phyloP scores from a whole-genome alignment of 108 stramenopile genomes.

The Stephanodiscus triporus region DNA sequence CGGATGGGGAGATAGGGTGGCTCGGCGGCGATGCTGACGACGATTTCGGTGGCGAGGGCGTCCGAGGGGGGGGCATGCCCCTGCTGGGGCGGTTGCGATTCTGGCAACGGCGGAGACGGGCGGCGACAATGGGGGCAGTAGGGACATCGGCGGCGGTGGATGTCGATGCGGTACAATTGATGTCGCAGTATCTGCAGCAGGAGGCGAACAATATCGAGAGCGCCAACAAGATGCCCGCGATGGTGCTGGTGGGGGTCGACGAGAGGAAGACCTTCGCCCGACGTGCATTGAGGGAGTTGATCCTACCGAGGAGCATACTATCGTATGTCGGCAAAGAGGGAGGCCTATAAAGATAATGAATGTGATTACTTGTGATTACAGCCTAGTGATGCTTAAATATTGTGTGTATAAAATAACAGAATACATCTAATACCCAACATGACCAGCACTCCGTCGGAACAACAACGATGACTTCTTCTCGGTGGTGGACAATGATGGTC shows the following conservation, averaged over 20 bases:
- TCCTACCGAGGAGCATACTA: slow-evolving; percentile 35
- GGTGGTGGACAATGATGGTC: slow-evolving; percentile 26
- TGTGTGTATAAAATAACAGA: too few relatives aligned
- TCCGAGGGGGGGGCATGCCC: background rate
- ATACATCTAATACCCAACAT: slow-evolving; percentile 19
- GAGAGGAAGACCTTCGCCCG: slow-evolving; percentile 17
- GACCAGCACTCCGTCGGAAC: slow-evolving; percentile 37
- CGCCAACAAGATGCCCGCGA: slow-evolving; percentile 10
- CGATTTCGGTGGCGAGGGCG: background rate
- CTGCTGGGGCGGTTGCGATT: slow-evolving; percentile 11
- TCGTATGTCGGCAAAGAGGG: slow-evolving; percentile 37
- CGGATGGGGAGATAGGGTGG: background rate
- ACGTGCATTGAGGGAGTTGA: slow-evolving; percentile 16
- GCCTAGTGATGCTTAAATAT: too few relatives aligned
- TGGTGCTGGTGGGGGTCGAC: slow-evolving; percentile 22
- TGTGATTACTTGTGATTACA: too few relatives aligned
- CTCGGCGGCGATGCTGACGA: background rate
- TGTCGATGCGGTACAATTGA: slow-evolving; percentile 24
- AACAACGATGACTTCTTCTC: slow-evolving; percentile 42
- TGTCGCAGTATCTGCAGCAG: slow-evolving; percentile 29
- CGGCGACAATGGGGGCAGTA: background rate
- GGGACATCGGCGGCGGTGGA: background rate
- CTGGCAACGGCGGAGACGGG: slow-evolving; percentile 15
- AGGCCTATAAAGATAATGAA: background rate
- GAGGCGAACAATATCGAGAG: slow-evolving; percentile 6